Evolutionary conservation across 164 flowering plant genomes (phyloP), one percentile per base, ranked within the genome.

Genomic region (Piper betle): DNA sequence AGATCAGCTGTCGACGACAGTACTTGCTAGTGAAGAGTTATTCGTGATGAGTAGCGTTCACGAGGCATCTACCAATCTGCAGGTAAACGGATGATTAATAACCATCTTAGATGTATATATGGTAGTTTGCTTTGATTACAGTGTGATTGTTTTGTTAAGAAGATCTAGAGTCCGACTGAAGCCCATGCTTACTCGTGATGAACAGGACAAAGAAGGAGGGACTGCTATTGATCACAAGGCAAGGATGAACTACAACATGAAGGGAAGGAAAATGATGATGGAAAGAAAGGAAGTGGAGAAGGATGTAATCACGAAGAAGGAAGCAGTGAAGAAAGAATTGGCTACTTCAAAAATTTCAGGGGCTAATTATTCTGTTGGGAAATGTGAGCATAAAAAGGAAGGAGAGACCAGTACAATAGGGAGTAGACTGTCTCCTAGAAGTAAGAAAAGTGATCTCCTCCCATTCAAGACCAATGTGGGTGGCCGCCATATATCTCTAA

Each of bases 401-500:
- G 62, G 66, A 41, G 55, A 42, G 59, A 50, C 48, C 48, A 64
- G 41, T 62, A 67, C 33, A 25, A 25, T 65, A 64, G 66, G 68
- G n/a, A 50, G 70, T 67, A 73, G 68, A 71, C 9, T 69, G 70
- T 75, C 68, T 60, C 64, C 38, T 57, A 64, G 59, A 62, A 62
- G 59, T 65, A 42, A 43, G 53, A 66, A 59, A 58, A 67, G 61
- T 65, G 2, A 25, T 25, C 40, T 40, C 33, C 61, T 53, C 63
- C 60, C 61, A 53, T 39, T 41, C 71, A 76, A 72, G 67, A 64
- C 38, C 64, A 76, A 68, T 55, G 53, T 58, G 60, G 60, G 12
- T 33, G 68, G 74, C 62, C 74, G 74, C 62, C 74, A 73, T 68
- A 59, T 75, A 64, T 68, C 81, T 25, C 68, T 81, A 63, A 77